A percentile compares a stretch with the other conserved stretches of the same genome.
phyloP scores from a whole-genome alignment of 768 basidiomycete species.

The Russula compacta region DNA sequence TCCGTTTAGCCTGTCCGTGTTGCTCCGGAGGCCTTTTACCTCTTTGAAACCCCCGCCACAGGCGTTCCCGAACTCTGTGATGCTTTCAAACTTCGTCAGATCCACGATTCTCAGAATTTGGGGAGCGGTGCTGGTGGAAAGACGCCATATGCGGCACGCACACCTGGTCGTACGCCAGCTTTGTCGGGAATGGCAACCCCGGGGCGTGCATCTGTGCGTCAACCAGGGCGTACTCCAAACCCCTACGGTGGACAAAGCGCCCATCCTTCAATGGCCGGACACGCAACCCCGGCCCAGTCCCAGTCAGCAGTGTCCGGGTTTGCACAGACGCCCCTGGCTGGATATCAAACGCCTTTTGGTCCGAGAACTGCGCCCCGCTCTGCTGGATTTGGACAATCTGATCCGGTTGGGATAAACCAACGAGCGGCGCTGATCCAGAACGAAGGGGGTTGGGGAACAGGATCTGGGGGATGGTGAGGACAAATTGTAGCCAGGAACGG shows the following conservation, averaged over 20 bases:
- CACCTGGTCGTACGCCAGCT: constrained; percentile 62
- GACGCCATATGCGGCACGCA: constrained; percentile 77
- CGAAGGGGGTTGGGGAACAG: constrained; percentile 29
- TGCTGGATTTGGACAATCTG: constrained; percentile 33
- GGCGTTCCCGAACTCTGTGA: constrained; percentile 93
- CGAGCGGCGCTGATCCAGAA: constrained; percentile 60
- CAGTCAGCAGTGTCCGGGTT: constrained; percentile 13
- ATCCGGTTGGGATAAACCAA: constrained; percentile 53
- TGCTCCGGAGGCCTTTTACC: constrained; percentile 78
- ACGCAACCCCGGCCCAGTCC: constrained; percentile 29
- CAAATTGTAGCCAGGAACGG: background rate
- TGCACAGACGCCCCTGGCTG: constrained; percentile 29
- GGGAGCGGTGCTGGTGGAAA: constrained; percentile 51
- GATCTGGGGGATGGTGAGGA: constrained; percentile 27
- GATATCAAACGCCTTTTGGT: constrained; percentile 29
- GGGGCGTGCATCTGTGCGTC: constrained; percentile 71
- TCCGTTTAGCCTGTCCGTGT: constrained; percentile 67
- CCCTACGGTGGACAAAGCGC: constrained; percentile 45
- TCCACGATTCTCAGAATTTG: constrained; percentile 67
- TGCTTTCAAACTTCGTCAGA: constrained; percentile 84
- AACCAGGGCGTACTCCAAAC: constrained; percentile 68
- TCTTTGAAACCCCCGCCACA: constrained; percentile 83
- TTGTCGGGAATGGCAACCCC: constrained; percentile 45
- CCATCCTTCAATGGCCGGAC: constrained; percentile 29
- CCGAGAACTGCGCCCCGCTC: constrained; percentile 41